phyloP scores from a whole-genome alignment of 208 protist species.

The Wallacemonas rigidus region DNA sequence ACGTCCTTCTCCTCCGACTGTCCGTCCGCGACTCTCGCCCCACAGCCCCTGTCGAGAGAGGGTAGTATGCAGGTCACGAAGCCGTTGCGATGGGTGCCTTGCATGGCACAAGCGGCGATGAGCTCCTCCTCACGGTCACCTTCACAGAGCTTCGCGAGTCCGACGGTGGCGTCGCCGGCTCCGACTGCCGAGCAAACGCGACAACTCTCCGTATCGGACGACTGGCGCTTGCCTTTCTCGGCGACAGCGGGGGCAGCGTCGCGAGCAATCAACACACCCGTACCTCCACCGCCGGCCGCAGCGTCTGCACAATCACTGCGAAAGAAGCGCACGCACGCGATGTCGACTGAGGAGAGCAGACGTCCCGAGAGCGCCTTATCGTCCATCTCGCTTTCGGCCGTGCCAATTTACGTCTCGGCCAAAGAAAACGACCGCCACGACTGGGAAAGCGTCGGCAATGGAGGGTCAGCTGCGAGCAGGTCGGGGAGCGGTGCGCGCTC shows the following conservation, averaged over 20 bases:
- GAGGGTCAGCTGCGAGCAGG: constrained; percentile 16
- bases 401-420: neutral
- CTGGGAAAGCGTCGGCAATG: neutral
- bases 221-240: constrained; percentile 11
- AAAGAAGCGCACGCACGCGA: no score
- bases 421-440: constrained; percentile 5
- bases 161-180: neutral
- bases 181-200: neutral
- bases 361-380: neutral
- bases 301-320: no score
- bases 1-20: neutral
- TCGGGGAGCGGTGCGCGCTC: neutral
- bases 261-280: neutral
- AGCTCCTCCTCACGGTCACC: neutral
- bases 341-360: neutral
- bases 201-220: neutral
- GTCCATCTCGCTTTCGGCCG: neutral
- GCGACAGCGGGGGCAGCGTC: neutral
- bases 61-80: neutral
- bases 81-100: no score
- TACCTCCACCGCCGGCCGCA: neutral
- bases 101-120: neutral
- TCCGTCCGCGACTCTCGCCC: neutral
- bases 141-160: neutral
- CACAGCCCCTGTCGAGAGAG: neutral